Evolutionary conservation across 2,329 filamentous ascomycete species (phyloP), one percentile per base, ranked within the genome.

Genomic region (Claviceps spartinae): DNA sequence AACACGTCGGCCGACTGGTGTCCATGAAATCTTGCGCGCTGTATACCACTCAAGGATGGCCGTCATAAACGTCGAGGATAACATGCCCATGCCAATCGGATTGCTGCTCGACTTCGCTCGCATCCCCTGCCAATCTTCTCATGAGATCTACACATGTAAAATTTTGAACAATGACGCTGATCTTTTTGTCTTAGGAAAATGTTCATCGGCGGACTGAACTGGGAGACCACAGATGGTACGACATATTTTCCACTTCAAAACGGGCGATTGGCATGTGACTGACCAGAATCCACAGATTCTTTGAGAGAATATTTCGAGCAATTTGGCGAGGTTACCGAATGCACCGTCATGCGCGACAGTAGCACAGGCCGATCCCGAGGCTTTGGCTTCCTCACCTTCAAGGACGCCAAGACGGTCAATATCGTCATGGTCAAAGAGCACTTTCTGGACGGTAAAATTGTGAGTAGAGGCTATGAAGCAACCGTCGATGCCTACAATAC

Each of bases 391-490:
- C 76, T 98, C 56, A 98, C 93, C 0, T 98, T 98, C 76, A 94
- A 88, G 66, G 93, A 98, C 64, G 86, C 93, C 47, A 95, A 95
- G 72, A 95, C 88, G 4, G 93, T 98, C 59, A 98, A 98, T 66
- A 95, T 89, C 59, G 93, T 98, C 57, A 98, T 98, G 93, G 93
- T 98, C 56, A 98, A 98, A 71, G 93, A 98, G 67, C 93, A 98
- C 68, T 95, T 91, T 61, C 78, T 98, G 22, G 93, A 98, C 65
- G 93, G 93, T 56, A 98, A 98, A 70, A 96, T 98, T 68, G 93
- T 97, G 78, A 74, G 87, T 26, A 44, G 22, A 24, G 30, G 8
- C 30, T 11, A 11, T 34, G 30, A 34, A 11, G 30, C 30, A 34
- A 34, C 9, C 30, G 30, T 4, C 11, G 9, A 34, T 34, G 11